Evolutionary conservation across 2,329 filamentous ascomycete genomes (phyloP).

Genomic region (Clarireedia hainanense): DNA sequence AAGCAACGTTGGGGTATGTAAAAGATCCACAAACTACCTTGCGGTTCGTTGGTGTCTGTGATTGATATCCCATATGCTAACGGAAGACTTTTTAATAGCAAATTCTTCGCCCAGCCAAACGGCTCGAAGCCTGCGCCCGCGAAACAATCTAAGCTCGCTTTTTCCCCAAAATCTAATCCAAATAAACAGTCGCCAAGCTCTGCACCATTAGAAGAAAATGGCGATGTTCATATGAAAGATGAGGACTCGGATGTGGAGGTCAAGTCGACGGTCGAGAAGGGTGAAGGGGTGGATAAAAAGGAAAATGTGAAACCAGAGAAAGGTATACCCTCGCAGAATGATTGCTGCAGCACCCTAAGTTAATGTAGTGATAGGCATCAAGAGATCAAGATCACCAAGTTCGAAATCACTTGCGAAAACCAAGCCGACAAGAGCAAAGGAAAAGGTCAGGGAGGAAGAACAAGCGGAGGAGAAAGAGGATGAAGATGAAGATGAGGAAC

Average conservation of each 20-base stretch:
- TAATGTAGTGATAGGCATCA: constrained; percentile 15
- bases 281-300: constrained; percentile 13
- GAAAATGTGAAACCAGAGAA: constrained; percentile 5
- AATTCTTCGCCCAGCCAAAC: constrained; percentile 70
- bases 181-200: constrained; percentile 22
- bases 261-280: constrained; percentile 13
- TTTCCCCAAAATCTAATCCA: constrained; percentile 50
- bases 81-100: constrained; percentile 43
- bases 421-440: constrained; percentile 22
- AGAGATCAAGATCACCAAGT: constrained; percentile 23
- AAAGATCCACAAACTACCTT: constrained; percentile 65
- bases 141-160: constrained; percentile 74
- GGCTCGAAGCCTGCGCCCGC: constrained; percentile 49
- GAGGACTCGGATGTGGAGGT: constrained; percentile 17
- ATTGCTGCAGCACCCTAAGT: not conserved
- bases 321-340: not conserved
- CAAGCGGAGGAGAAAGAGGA: constrained; percentile 44
- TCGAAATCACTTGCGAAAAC: constrained; percentile 13
- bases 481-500: constrained; percentile 32
- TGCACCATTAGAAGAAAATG: constrained; percentile 16
- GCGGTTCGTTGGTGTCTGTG: constrained; percentile 45
- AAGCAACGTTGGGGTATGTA: constrained; percentile 85
- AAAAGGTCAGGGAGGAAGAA: constrained; percentile 27
- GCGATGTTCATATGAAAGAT: constrained; percentile 25
- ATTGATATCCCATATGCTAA: constrained; percentile 12